Base-by-base conservation (phyloP, 768 basidiomycete genomes). In the Polyporus arcularius region DNA sequence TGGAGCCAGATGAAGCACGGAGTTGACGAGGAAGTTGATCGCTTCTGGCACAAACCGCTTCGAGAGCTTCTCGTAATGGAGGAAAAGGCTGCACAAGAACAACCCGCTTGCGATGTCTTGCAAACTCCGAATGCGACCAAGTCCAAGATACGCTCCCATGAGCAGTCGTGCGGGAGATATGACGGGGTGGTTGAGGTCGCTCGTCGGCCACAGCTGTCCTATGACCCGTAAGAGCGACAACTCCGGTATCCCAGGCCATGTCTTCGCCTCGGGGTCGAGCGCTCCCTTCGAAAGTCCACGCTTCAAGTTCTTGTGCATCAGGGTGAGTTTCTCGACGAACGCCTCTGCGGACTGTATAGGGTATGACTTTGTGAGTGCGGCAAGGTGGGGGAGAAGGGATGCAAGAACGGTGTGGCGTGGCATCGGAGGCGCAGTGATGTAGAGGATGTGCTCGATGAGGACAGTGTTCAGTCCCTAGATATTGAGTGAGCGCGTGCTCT, bases 301-400 rank as follows among this genome's bases (percentile, higher is more conserved):
- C 53, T 85, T 85, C 55, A 98, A 83, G 71, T 98, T 66, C 38
- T 94, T 95, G 73, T 98, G 88, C 94, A 98, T 97, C 5, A 97
- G 75, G 10, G 80, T 76, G 46, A 98, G 80, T 74, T 98, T 98
- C 31, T 82, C 78, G 61, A 90, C 84, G 73, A 96, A 93, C 68
- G 85, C 82, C 53, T 85, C 82, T 0, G 96, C 95, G 8, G 87
- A 80, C 48, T 87, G 82, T 56, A 91, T 83, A 1, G 96, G 93
- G 73, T 96, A 96, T 9, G 88, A 78, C 64, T 85, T 86, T 16
- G 89, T 84, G 58, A 98, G 85, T 21, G 89, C 81, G 67, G 82
- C 84, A 47, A 98, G 76, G 60, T 96, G 96, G 3, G 90, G 89
- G 26, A 90, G 74, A 42, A 98, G 80, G 21, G 82, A 74, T 14